A percentile compares a stretch with the other conserved stretches of the same genome.
phyloP scores from a whole-genome alignment of 2,329 filamentous ascomycete genomes.

The Botrytis porri region DNA sequence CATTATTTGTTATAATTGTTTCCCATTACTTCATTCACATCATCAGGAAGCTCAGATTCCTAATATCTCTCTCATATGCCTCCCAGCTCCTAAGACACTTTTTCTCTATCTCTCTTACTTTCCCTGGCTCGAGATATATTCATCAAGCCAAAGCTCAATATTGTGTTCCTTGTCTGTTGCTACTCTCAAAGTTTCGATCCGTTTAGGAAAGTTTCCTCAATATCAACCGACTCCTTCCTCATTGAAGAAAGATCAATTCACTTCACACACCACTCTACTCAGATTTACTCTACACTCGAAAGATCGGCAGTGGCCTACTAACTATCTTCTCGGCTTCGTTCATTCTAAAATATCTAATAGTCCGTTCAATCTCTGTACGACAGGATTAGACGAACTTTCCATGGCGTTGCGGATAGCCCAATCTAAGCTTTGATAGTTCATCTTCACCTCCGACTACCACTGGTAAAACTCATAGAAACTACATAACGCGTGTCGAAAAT shows the following conservation, averaged over 20 bases:
- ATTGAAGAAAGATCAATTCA: neutral
- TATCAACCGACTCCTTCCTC: neutral
- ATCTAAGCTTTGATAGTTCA: neutral
- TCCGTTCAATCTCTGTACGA: neutral
- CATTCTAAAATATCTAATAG: neutral
- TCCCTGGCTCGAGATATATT: neutral
- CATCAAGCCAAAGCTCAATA: neutral
- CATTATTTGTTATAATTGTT: slow-evolving; percentile 10
- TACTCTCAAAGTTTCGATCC: slow-evolving; percentile 2
- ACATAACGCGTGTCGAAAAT: slow-evolving; percentile 6
- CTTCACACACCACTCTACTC: neutral
- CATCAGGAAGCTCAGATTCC: slow-evolving; percentile 4
- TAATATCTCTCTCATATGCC: neutral
- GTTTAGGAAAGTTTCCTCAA: slow-evolving; percentile 13
- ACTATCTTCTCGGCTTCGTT: neutral
- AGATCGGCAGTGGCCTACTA: neutral
- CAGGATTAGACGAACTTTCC: neutral
- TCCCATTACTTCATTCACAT: neutral
- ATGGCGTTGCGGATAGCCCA: neutral
- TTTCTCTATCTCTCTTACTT: neutral
- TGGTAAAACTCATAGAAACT: slow-evolving; percentile 25
- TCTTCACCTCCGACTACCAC: neutral
- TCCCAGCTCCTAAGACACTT: neutral
- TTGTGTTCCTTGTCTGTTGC: slow-evolving; percentile 2
- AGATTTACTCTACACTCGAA: neutral